Evolutionary conservation across 2,329 filamentous ascomycete genomes (phyloP), one percentile per base, ranked within the genome.

Genomic region (Penicillium sp.): DNA sequence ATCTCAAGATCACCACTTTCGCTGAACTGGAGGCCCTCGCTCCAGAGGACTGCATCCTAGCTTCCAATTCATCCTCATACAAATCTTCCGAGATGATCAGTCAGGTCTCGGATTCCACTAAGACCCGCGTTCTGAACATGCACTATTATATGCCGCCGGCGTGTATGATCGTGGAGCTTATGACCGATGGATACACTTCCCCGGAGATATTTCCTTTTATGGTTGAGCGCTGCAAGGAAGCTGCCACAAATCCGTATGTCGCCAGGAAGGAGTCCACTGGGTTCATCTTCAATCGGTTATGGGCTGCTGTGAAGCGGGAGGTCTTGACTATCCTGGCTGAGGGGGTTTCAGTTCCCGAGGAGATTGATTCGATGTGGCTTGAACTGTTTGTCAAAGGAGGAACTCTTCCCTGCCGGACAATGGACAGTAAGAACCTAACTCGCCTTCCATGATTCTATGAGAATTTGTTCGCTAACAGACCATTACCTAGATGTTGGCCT

Each of bases 241-340:
- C 71, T 3, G 80, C 75, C 0, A 74, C 76, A 33, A 64, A 71
- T 3, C 80, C 80, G 0, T 74, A 76, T 23, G 64, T 74, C 5
- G 79, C 80, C 0, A 62, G 72, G 7, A 79, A 77, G 48, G 77
- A 84, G 59, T 82, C 80, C 0, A 82, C 81, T 0, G 70, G 82
- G 0, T 80, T 84, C 59, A 79, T 85, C 36, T 81, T 33, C 11
- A 84, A 84, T 53, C 78, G 82, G 0, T 66, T 84, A 0, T 85
- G 82, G 82, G 82, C 82, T 0, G 82, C 82, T 0, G 74, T 84
- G 16, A 84, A 84, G 66, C 73, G 82, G 2, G 82, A 85, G 60
- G 68, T 70, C 0, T 59, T 84, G 50, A 75, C 67, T 0, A 80
- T 84, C 10, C 60, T 84, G 3, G 72, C 78, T 0, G 82, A 84